Percentiles rank a stretch among this genome's conserved stretches.
phyloP scores from a whole-genome alignment of 2,329 filamentous ascomycete species.

The Neurospora crassa region DNA sequence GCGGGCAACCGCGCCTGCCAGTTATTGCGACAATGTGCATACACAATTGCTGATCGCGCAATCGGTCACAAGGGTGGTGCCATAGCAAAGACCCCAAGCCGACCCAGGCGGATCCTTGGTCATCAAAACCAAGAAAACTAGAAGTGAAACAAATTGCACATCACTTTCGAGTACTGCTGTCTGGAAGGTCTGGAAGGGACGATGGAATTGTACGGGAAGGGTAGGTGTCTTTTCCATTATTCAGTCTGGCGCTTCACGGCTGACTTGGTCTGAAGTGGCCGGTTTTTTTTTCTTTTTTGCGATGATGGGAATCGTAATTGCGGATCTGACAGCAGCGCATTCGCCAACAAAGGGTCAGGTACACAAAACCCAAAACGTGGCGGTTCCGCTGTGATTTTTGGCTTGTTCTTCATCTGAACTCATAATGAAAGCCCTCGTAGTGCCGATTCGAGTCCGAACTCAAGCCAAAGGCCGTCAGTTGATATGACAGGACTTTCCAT shows the following conservation, averaged over 20 bases:
- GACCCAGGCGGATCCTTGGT: background rate
- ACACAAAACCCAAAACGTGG: background rate
- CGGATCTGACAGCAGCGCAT: background rate
- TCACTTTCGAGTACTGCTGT: background rate
- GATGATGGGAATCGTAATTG: background rate
- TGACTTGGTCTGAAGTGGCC: background rate
- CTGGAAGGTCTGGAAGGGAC: background rate
- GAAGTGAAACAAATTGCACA: background rate
- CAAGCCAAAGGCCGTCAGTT: background rate
- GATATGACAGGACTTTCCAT: background rate
- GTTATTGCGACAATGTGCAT: background rate
- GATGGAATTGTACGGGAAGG: background rate
- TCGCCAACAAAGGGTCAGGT: background rate
- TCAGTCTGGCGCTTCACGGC: background rate
- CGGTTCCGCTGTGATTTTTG: background rate
- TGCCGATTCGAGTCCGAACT: background rate
- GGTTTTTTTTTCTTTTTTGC: background rate
- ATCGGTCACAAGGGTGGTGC: slow-evolving; percentile 20
- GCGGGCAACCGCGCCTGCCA: background rate
- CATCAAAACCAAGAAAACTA: background rate
- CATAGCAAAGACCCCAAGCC: slow-evolving; percentile 9
- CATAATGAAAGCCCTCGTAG: background rate
- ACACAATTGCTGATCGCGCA: slow-evolving; percentile 16
- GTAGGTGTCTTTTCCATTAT: background rate
- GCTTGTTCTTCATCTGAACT: background rate